Evolutionary conservation across 371 early-diverging fungal species (phyloP), one percentile per base, ranked within the genome.

Genomic region (Chytridiales sp.): DNA sequence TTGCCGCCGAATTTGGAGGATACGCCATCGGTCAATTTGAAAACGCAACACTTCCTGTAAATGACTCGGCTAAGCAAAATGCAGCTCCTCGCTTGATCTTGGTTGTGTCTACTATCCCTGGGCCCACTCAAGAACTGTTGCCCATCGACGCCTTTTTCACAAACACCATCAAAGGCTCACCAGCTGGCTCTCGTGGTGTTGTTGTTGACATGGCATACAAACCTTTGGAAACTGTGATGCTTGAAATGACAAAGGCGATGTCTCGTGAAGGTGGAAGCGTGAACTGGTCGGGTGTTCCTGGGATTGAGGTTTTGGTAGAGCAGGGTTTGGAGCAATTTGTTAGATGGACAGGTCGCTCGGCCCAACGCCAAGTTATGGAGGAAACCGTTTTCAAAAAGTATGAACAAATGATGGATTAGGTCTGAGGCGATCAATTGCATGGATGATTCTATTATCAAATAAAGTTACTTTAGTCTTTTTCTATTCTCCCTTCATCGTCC

Each of bases 121-220:
- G 89, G 13, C 79, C 83, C 8, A 85, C 89, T 46, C 87, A 92
- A 57, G 64, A 82, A 27, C 47, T 47, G 35, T 27, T 79, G 11
- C 79, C 73, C 26, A 44, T 84, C 24, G 80, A 77, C 15, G 73
- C 72, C 31, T 48, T 87, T 19, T 86, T 84, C 54, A 50, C 59
- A n/a, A 62, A 65, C 42, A 53, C 56, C 0, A 70, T 75, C 22
- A 74, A 75, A 48, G 52, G 21, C 36, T 31, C 56, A 3, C 34
- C 52, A 13, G 34, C 43, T 5, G 47, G 47, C 22, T 59, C 62
- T 4, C 32, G 53, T 8, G 92, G 91, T 5, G 86, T 93, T 21
- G 85, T 91, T 3, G 83, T 94, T 43, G 95, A 97, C 59, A 85
- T 97, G 91, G 94, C 95, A 19, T 95, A 95, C 73, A 86, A 89